phyloP scores from a whole-genome alignment of 2,329 filamentous ascomycete genomes.

The Aspergillus sp. region DNA sequence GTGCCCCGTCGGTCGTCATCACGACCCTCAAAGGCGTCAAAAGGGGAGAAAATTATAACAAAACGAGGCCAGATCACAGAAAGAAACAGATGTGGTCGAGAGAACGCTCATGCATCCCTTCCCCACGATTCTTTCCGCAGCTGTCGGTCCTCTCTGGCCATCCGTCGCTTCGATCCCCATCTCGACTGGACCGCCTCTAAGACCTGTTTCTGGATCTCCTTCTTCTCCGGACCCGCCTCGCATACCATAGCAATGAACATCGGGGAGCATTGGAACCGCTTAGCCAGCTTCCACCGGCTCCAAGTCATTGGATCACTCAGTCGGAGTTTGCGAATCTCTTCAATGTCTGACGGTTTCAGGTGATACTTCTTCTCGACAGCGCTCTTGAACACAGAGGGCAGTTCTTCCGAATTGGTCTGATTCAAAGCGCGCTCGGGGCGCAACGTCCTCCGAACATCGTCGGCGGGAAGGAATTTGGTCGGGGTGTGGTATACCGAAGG shows the following conservation, averaged over 20 bases:
- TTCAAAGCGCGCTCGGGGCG: slow-evolving; percentile 35
- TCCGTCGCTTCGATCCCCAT: slow-evolving; percentile 60
- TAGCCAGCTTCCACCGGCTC: slow-evolving; percentile 59
- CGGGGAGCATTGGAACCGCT: slow-evolving; percentile 62
- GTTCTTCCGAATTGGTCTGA: slow-evolving; percentile 22
- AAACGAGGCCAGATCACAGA: neutral
- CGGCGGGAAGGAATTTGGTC: slow-evolving; percentile 60
- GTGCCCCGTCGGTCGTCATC: neutral
- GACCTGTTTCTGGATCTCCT: slow-evolving; percentile 45
- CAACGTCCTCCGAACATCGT: slow-evolving; percentile 54
- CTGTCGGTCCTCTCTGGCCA: slow-evolving; percentile 60
- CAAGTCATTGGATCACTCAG: slow-evolving; percentile 56
- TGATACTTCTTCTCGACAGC: slow-evolving; percentile 62
- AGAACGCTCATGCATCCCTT: slow-evolving; percentile 50
- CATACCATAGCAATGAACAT: slow-evolving; percentile 63
- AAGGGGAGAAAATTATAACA: neutral
- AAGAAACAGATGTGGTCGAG: neutral
- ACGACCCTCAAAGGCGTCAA: neutral
- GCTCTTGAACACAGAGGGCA: slow-evolving; percentile 51
- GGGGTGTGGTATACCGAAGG: slow-evolving; percentile 66
- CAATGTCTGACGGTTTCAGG: slow-evolving; percentile 55
- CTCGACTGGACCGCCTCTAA: slow-evolving; percentile 55
- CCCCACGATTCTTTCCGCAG: slow-evolving; percentile 62
- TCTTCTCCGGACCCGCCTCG: slow-evolving; percentile 51
- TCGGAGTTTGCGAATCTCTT: slow-evolving; percentile 59